Evolutionary conservation across 441 rosid genomes (phyloP), one percentile per base, ranked within the genome.

Genomic region (Pelargonium myrrhifolium): DNA sequence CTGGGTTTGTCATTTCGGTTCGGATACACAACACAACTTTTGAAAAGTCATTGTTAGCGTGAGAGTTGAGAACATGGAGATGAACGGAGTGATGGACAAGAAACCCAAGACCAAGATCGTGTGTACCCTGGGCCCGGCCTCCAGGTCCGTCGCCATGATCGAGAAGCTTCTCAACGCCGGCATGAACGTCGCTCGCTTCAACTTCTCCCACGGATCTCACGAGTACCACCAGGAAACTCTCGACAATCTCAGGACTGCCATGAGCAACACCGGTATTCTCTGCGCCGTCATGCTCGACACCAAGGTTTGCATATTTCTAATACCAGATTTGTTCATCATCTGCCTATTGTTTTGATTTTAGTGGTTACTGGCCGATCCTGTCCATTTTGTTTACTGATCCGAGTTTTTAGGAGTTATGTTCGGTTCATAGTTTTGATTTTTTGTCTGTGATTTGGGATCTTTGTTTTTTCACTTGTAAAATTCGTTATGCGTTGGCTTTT

Each of bases 231-330:
- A 85, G 61, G 96, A 92, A 77, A 92, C 98, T 53, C 93, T 92
- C 64, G 83, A 90, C 65, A 92, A 92, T 74, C 98, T 92, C 79
- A 82, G 72, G 65, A 61, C 79, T 62, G 96, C 87, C 78, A 90
- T 90, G 98, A 59, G 72, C 64, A 92, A 83, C 67, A 92, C 98
- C 71, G 90, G 90, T 22, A 84, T 86, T 53, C 92, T 87, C 71
- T 90, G 97, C 67, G 97, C 98, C 62, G 96, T 92, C 65, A 92
- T 92, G 98, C 96, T 92, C 68, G 97, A 92, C 53, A 90, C 98
- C 68, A 92, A 92, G 97, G 96, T 87, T 0, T 15, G n/a, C 0
- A 0, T 67, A 37, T 64, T 64, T 35, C 49, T 37, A 17, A 17
- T 18, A 42, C 37, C 26, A 4, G 59, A 2, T 53, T 53, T 53